Evolutionary conservation across 176 grass and related monocot genomes (phyloP), one percentile per base, ranked within the genome.

Genomic region (Hordeum marinum): DNA sequence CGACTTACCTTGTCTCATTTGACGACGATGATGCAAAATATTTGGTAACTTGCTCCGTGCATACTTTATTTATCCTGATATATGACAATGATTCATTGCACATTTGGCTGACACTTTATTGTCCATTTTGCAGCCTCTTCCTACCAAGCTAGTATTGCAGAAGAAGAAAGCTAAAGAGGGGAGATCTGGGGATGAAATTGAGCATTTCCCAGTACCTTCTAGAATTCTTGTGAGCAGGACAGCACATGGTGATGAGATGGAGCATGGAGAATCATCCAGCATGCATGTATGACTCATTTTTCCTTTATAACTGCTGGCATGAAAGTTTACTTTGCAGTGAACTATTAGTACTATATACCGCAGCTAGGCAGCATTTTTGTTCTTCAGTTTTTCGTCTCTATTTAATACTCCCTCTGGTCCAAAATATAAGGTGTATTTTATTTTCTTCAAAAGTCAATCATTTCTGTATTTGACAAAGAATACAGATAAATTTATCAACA

Each of bases 111-210:
- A 81, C 37, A 12, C 67, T 11, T 77, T 79, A 80, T 69, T 75
- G 24, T 90, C n/a, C 35, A 82, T 86, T 67, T 63, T 87, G 76
- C 87, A 99, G 96, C 93, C 96, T 89, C 86, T 99, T 25, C 87
- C 93, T 67, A 99, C 93, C 78, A 99, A 99, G 85, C 79, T 99
- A 91, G 86, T 86, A 63, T 89, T 99, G 72, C 96, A 95, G 89
- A 99, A 96, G 85, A 95, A 95, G 68, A 95, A 90, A 72, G 93
- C 96, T 45, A 99, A 99, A 90, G 96, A 99, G 72, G 96, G 96
- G 41, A 94, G 96, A 65, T 79, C 91, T 67, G 93, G 91, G 58
- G 93, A 99, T 76, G 93, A 98, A 71, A 85, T 92, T 4, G 96
- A 96, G 40, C 96, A 99, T 77, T 99, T 96, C 75, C 96, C 96